Evolutionary conservation across 352 stramenopile genomes (phyloP), one percentile per base, ranked within the genome.

Genomic region (Phytophthora sp.): DNA sequence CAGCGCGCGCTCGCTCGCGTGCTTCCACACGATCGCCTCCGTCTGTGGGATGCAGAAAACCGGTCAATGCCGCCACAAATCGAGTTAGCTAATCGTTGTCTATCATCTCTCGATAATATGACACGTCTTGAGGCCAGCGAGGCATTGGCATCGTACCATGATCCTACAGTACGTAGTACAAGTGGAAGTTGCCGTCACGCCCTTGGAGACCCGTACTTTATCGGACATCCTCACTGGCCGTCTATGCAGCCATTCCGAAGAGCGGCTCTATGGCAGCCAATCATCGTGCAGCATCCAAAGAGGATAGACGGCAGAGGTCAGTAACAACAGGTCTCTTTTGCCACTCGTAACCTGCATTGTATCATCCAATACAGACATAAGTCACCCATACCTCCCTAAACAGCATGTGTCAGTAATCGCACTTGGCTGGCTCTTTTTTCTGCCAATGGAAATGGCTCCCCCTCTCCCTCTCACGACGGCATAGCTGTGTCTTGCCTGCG

Each of bases 21-120:
- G 59, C 50, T 76, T 88, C 79, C 80, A 91, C 70, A 86, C 80
- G 51, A 90, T 80, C 38, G 80, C 57, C 27, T 90, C 80, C 7
- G 73, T 83, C 76, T 84, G 42, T 11, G 57, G 20, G 33, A 20
- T 52, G 30, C 50, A 74, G 7, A 61, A 45, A 66, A 55, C 15
- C 29, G 41, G 47, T 55, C 47, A 41, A 16, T 44, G 6, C 36
- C 13, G 6, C 36, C 36, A 12, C n/a, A n/a, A 49, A n/a, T 49
- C 11, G 11, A 30, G 7, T 13, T 39, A 26, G n/a, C 20, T 53
- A 33, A 45, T 53, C 16, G 29, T 20, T 33, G 29, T 30, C 42
- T 20, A 26, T 58, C 26, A 47, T 31, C 11, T 47, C 35, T 50
- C 21, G 42, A 20, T 12, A 31, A 20, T 31, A 15, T 20, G n/a